Base-by-base conservation (phyloP, 2,329 filamentous ascomycete genomes). In the Phyllosticta paracitricarpa region DNA sequence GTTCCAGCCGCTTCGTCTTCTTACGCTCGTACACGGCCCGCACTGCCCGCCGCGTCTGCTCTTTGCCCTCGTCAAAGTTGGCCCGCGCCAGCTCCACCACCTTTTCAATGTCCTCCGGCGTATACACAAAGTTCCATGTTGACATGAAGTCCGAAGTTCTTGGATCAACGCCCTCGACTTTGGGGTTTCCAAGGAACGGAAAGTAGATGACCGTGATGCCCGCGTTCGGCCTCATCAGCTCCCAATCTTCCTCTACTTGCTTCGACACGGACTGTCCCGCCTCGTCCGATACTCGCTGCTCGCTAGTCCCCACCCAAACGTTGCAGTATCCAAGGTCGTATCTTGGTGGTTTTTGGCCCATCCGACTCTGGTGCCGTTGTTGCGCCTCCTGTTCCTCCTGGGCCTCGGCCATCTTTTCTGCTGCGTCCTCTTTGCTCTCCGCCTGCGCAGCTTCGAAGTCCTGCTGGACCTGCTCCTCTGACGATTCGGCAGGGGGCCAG, bases 91-190 rank as follows among this genome's bases (percentile, higher is more conserved):
- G 81, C 4, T 82, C 81, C 2, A 96, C 88, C 0, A 96, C 91
- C 26, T 84, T 83, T 67, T 97, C 92, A 58, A 99, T 86, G 73
- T 99, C 88, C 62, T 94, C 87, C 0, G 91, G 87, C 1, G 89
- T 95, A 73, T 97, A 99, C 30, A 97, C 86, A 71, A 97, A 97
- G 71, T 99, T 99, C 94, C 94, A 99, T 0, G 94, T 99, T 66
- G 86, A 90, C 78, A 97, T 85, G 74, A 91, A 97, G 63, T 96
- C 91, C 59, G 84, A 89, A 2, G 82, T 84, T 25, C 86, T 85
- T 0, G 94, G 94, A 66, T 96, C 88, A n/a, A 97, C 87, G 53
- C 84, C 89, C 0, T 86, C 82, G 0, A 91, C 87, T 63, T 88
- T 87, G 0, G 87, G 82, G 71, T 99, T 97, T 28, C 88, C 84